Conservation (phyloP, 1,284 basidiomycete species). For the Lentinula novae-zelandiae region DNA sequence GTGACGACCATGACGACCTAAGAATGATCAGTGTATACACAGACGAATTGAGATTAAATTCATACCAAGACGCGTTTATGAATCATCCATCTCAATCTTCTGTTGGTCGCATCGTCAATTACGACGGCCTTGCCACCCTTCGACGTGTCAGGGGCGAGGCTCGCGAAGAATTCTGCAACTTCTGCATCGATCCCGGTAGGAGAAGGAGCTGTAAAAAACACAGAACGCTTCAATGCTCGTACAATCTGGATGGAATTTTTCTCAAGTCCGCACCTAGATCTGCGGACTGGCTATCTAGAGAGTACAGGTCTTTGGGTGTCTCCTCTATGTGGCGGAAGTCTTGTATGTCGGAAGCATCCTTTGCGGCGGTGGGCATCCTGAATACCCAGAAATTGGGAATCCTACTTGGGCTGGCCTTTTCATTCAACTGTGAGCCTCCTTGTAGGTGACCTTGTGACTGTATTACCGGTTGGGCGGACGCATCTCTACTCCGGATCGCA, state of each 20-base stretch:
- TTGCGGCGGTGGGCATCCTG: slow-evolving; percentile 12
- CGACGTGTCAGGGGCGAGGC: slow-evolving; percentile 19
- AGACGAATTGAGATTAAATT: neutral
- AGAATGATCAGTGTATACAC: neutral
- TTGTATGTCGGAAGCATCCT: slow-evolving; percentile 12
- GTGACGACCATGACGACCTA: slow-evolving; percentile 49
- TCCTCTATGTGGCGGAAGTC: slow-evolving; percentile 23
- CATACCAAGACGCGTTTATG: slow-evolving; percentile 47
- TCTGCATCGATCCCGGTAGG: slow-evolving; percentile 43
- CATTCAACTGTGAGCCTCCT: neutral
- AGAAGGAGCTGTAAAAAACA: slow-evolving; percentile 10
- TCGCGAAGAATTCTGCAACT: slow-evolving; percentile 44
- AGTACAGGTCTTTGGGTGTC: slow-evolving; percentile 27
- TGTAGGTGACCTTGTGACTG: slow-evolving; percentile 1
- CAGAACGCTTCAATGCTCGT: neutral
- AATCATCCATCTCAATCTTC: slow-evolving; percentile 42
- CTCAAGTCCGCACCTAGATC: neutral
- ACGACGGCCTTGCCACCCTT: slow-evolving; percentile 22
- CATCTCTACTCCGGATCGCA: neutral
- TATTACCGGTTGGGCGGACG: neutral
- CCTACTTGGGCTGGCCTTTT: slow-evolving; percentile 7
- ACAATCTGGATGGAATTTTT: neutral
- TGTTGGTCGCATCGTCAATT: slow-evolving; percentile 44
- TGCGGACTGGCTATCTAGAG: slow-evolving; percentile 16
- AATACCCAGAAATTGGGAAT: slow-evolving; percentile 2